Evolutionary conservation across 805 yeast species (phyloP).

Genomic region (Candida piceae): DNA sequence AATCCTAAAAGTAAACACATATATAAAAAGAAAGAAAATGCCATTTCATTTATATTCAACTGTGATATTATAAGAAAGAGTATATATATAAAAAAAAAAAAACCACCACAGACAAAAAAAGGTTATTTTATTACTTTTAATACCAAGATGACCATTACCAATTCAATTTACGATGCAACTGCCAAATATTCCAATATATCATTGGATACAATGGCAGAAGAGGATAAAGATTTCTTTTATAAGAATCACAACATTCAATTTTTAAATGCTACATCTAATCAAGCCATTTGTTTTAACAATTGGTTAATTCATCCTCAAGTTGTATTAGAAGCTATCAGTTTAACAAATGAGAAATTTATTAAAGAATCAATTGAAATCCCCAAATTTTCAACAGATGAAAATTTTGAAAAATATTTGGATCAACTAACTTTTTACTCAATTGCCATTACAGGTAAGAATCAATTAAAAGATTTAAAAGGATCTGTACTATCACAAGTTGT

Average conservation of each 20-base stretch:
- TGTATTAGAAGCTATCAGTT: conserved; percentile 17
- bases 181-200: conserved; percentile 12
- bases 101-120: too few species aligned
- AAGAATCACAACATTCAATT: conserved; percentile 12
- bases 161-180: conserved; percentile 10
- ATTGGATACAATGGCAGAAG: conserved; percentile 16
- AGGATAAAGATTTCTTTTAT: conserved; percentile 11
- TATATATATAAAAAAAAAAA: too few species aligned
- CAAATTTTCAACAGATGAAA: conserved; percentile 6
- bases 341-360: conserved; percentile 9
- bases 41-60: too few species aligned
- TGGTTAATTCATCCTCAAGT: conserved; percentile 21
- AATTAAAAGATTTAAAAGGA: conserved; percentile 17
- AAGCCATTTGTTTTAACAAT: conserved; percentile 20
- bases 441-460: conserved; percentile 23
- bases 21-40: too few species aligned
- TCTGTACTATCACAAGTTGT: conserved; percentile 26
- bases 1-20: too few species aligned
- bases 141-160: conserved; percentile 1
- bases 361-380: conserved; percentile 9
- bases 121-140: not conserved
- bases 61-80: too few species aligned
- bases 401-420: conserved; percentile 11
- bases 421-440: conserved; percentile 16
- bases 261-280: conserved; percentile 27